Evolutionary conservation across 257 asterid genomes (phyloP), one percentile per base, ranked within the genome.

Genomic region (Mitragyna speciosa): DNA sequence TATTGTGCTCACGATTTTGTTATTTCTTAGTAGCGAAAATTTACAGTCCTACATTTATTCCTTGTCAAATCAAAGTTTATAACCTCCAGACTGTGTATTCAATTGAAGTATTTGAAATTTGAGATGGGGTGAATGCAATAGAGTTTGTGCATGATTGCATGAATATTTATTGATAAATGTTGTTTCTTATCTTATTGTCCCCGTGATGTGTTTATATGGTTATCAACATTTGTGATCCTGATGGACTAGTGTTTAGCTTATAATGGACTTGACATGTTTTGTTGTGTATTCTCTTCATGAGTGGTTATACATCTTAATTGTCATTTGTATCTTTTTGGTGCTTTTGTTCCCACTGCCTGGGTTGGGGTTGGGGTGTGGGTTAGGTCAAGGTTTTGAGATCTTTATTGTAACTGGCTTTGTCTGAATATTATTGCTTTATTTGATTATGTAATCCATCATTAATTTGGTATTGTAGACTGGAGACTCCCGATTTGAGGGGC

Each of bases 401-500:
- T 45, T 39, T 12, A 17, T 78, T 70, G 15, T 19, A 2, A 22
- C 24, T 51, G 16, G 12, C 8, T 59, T 48, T 52, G 19, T 69
- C 11, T 36, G 12, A 3, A 12, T 69, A 33, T 68, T 67, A 22
- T 58, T 24, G 71, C 79, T 17, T 48, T 30, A 16, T 58, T 14
- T 11, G 30, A n/a, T 24, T 2, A 8, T 76, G 9, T 11, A 16
- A 16, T 47, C 63, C 64, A 64, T 64, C 36, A 20, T 17, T 76
- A 28, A 64, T 45, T 26, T 64, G 47, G 6, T n/a, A 31, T 83
- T 33, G 76, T 82, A 96, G 98, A 85, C 92, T 81, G 97, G 96
- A 66, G 98, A 92, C 77, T 87, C 97, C 68, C 89, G 90, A 49
- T 89, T 90, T 80, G 98, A 92, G 75, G 93, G 92, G 51, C 90